Base-by-base conservation (phyloP, 2,329 filamentous ascomycete genomes). In the Clonostachys solani region DNA sequence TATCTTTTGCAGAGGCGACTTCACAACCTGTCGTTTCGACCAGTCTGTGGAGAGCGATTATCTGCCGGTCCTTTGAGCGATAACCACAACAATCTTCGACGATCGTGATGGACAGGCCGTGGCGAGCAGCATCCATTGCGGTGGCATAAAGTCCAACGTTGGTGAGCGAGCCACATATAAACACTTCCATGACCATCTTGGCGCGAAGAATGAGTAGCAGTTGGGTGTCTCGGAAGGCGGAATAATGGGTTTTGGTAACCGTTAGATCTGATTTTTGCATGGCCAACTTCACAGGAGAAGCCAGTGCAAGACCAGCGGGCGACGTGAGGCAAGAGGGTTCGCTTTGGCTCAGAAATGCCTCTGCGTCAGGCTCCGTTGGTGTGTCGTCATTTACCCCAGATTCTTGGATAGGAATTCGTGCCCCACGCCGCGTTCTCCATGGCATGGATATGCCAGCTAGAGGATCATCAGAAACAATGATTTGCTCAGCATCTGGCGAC, bases 121-220 rank as follows among this genome's bases (percentile, higher is more conserved):
- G 87, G 17, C 87, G 81, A 2, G 89, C 92, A 12, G 92, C 94
- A 60, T 96, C 94, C 52, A 95, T 76, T 5, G 91, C 91, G 1
- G 92, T 96, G 8, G 94, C 92, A 61, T 94, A 91, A 42, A 97
- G 84, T 33, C 91, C 92, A 35, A 95, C 74, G 58, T 97, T 96
- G 40, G 86, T 89, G 43, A 95, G 77, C 41, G 87, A 86, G 18
- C 94, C 94, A 59, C 89, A 95, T 19, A 97, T 80, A 65, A 88
- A 96, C 12, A 99, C 73, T 58, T 96, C 88, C 3, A 91, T 96
- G 49, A 95, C 83, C 54, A 96, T 84, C 52, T 84, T 87, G n/a
- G 84, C 83, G n/a, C 92, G 82, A 42, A 97, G 70, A n/a, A 83
- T 76, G 44, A 86, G 75, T 8, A 97, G 76, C 15, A 97, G 74